Conservation (phyloP, 2,329 filamentous ascomycete genomes). For the Verticillium dahliae region DNA sequence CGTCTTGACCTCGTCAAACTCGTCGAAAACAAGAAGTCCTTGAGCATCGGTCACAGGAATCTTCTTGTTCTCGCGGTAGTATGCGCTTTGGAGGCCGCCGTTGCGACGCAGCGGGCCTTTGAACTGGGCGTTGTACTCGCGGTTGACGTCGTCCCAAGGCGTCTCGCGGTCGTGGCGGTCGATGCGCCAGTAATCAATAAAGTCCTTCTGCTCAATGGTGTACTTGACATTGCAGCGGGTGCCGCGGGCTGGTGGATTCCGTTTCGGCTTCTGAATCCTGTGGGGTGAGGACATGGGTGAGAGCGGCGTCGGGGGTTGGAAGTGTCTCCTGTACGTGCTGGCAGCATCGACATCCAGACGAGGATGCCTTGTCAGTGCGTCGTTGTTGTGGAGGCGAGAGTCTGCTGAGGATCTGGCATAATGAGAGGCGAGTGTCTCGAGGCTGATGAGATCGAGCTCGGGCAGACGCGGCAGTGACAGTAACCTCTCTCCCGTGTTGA, state of each 20-base stretch:
- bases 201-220: conserved; percentile 14
- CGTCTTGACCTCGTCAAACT: conserved; percentile 10
- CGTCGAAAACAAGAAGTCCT: conserved; percentile 12
- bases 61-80: conserved; percentile 15
- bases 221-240: conserved; percentile 14
- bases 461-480: conserved; percentile 10
- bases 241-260: conserved; percentile 6
- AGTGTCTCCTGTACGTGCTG: background rate
- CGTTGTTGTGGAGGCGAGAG: background rate
- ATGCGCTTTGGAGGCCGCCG: conserved; percentile 11
- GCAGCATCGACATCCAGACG: background rate
- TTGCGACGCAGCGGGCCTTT: conserved; percentile 11
- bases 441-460: conserved; percentile 9
- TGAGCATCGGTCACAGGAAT: conserved; percentile 10
- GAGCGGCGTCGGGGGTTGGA: conserved; percentile 2
- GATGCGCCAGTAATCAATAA: conserved; percentile 13
- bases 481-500: conserved; percentile 2
- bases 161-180: conserved; percentile 12
- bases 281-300: background rate
- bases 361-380: background rate
- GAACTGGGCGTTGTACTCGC: conserved; percentile 12
- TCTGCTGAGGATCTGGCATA: background rate
- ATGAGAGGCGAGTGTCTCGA: conserved; percentile 8
- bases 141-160: conserved; percentile 13
- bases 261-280: conserved; percentile 2